Base-by-base conservation (phyloP, 2,329 filamentous ascomycete genomes). In the Colletotrichum cuscutae region DNA sequence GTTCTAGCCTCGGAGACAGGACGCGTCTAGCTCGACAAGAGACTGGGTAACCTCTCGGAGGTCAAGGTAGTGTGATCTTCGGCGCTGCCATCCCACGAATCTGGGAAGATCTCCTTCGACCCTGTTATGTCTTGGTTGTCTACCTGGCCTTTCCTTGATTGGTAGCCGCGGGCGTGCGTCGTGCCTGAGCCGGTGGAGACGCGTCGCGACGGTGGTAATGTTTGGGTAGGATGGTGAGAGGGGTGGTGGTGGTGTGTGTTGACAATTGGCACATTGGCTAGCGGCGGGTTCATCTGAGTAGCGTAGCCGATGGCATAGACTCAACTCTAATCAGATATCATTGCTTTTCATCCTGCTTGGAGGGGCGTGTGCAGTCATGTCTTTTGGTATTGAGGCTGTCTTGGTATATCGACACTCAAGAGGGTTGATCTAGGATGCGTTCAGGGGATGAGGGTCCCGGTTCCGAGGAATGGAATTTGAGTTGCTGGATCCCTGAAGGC, bases 121-220 rank as follows among this genome's bases (percentile, higher is more conserved):
- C 65, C 59, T 56, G 42, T 59, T 24, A 54, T 72, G 65, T 72
- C 69, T 72, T 59, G 53, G 26, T 12, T 52, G 42, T 28, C 57
- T 28, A 35, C 12, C 65, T 69, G 15, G 30, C 65, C 30, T 59
- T 46, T 59, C 24, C 42, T 63, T 68, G 37, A 30, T 32, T 64
- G 54, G 42, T 19, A 12, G 1, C 52, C 32, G 30, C 37, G 53
- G 37, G 53, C 58, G 53, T 69, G 65, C 69, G 52, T 56, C 53
- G 69, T 72, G 59, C 69, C 65, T 72, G 69, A n/a, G 19, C 58
- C 28, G 32, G 54, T 49, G 65, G 59, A 53, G 53, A 72, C 69
- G 65, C 69, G 65, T 69, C 69, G 69, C 53, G 63, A 58, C 49
- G 67, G 49, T 68, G 59, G 59, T 72, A 65, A 73, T 72, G 71